Percentiles rank a stretch among this genome's conserved stretches.
These are phyloP conservation scores for Lodderomyces jiufengensis DNA, from an alignment of 1,139 yeast genomes.

Conservation along the genomic window DNA sequence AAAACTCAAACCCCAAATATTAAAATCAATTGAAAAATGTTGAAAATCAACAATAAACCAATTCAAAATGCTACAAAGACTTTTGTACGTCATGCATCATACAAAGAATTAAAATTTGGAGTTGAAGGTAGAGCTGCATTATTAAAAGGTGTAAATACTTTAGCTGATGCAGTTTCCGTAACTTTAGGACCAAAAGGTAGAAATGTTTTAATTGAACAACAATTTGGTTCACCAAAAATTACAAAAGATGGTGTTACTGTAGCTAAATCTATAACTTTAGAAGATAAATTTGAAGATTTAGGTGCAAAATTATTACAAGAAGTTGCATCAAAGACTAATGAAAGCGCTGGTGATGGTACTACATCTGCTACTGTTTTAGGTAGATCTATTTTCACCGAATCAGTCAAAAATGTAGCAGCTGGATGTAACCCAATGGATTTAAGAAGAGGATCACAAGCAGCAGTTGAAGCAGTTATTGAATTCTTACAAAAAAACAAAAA, in stretches of 20 bases:
- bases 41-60: slow-evolving; percentile 51
- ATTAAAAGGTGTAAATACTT: slow-evolving; percentile 90
- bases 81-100: slow-evolving; percentile 62
- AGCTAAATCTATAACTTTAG: slow-evolving; percentile 79
- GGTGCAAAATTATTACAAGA: slow-evolving; percentile 97
- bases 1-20: too few species aligned
- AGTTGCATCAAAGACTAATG: slow-evolving; percentile 97
- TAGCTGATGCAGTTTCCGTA: slow-evolving; percentile 96
- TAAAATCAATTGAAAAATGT: slow-evolving; percentile 30
- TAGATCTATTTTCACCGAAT: slow-evolving; percentile 94
- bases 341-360: slow-evolving; percentile 99
- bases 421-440: slow-evolving; percentile 99
- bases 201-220: slow-evolving; percentile 95
- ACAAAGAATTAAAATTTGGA: slow-evolving; percentile 96
- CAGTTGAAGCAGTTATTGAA: slow-evolving; percentile 93
- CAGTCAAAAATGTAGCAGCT: slow-evolving; percentile 97
- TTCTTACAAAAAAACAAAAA: slow-evolving; percentile 88
- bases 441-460: slow-evolving; percentile 98
- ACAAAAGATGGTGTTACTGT: slow-evolving; percentile 99
- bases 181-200: slow-evolving; percentile 99
- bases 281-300: slow-evolving; percentile 93
- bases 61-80: slow-evolving; percentile 37
- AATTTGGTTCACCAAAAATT: slow-evolving; percentile 96
- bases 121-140: slow-evolving; percentile 98
- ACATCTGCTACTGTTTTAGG: slow-evolving; percentile 97